Conservation (phyloP, 495 filamentous ascomycete genomes). For the Xylaria acuta region DNA sequence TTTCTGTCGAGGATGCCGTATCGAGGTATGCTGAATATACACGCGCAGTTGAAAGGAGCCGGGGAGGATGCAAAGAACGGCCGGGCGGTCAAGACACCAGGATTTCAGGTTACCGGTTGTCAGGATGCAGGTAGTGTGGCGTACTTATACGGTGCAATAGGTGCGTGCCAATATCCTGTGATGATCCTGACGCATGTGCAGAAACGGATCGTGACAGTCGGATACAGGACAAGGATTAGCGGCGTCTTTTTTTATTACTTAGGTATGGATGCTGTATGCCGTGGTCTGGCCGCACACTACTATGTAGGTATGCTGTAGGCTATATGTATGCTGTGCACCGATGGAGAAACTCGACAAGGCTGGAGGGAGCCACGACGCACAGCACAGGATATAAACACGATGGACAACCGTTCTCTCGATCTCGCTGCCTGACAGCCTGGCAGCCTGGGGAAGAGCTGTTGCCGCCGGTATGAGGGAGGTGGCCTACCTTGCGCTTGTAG, state of each 20-base stretch:
- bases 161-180: neutral
- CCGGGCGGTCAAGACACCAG: slow-evolving; percentile 4
- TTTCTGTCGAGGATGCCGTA: slow-evolving; percentile 7
- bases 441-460: neutral
- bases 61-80: neutral
- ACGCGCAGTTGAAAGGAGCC: neutral
- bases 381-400: neutral
- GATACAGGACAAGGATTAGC: slow-evolving; percentile 7
- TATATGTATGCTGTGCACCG: neutral
- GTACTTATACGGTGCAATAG: slow-evolving; percentile 1
- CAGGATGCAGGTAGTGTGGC: neutral
- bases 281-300: neutral
- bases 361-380: neutral
- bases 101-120: neutral
- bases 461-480: neutral
- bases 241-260: slow-evolving; percentile 5
- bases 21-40: neutral
- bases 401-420: neutral
- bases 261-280: neutral
- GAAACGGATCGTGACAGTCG: slow-evolving; percentile 13
- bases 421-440: neutral
- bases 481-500: neutral
- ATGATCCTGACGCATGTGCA: slow-evolving; percentile 11
- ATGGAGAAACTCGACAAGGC: neutral
- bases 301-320: neutral